Percentiles rank a stretch among this genome's conserved stretches.
phyloP scores from a whole-genome alignment of 192 early-diverging fungal species.

The Dissophora globulifera region DNA sequence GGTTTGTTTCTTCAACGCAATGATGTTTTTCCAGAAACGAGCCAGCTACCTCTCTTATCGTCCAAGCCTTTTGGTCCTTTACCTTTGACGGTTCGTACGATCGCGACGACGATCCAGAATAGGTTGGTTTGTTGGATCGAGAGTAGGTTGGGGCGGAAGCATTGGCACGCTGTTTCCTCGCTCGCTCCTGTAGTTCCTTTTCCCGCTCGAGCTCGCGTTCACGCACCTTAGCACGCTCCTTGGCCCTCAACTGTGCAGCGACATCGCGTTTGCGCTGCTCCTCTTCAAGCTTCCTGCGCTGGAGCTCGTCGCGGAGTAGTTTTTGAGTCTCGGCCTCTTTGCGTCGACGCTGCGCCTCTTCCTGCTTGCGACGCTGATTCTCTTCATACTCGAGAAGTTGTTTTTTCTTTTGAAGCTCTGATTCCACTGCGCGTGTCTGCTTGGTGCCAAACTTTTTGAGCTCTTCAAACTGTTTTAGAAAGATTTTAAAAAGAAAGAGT shows the following conservation, averaged over 20 bases:
- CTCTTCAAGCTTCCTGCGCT: constrained; percentile 36
- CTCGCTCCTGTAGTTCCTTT: constrained; percentile 18
- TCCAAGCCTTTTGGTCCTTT: too few species aligned
- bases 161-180: constrained; percentile 14
- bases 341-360: constrained; percentile 22
- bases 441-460: constrained; percentile 48
- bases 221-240: constrained; percentile 38
- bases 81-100: constrained; percentile 24
- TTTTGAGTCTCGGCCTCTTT: constrained; percentile 38
- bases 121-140: constrained; percentile 7
- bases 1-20: too few species aligned
- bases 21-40: too few species aligned
- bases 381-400: constrained; percentile 36
- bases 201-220: constrained; percentile 38
- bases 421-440: constrained; percentile 28
- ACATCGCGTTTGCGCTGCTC: constrained; percentile 28
- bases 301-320: constrained; percentile 27
- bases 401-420: constrained; percentile 45
- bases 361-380: constrained; percentile 30
- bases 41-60: too few species aligned
- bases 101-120: constrained; percentile 24
- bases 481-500: too few species aligned
- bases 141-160: constrained; percentile 42
- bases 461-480: constrained; percentile 52
- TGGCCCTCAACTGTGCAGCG: constrained; percentile 28